Evolutionary conservation across 768 basidiomycete genomes (phyloP).

Genomic region (Termitomyces sp.): DNA sequence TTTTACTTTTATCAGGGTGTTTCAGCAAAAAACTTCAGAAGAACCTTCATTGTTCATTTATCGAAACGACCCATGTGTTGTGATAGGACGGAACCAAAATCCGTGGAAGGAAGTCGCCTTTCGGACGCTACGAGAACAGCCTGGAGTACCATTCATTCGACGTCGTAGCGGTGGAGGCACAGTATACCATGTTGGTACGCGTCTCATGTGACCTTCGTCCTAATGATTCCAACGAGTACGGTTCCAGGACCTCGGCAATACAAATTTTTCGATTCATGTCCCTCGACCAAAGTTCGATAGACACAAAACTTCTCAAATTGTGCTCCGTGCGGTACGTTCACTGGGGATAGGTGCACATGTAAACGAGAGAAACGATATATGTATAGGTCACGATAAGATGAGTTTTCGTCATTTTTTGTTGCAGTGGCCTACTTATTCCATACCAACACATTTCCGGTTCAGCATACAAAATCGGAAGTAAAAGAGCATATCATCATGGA

Average conservation of each 20-base stretch:
- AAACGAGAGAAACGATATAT: slow-evolving; percentile 91
- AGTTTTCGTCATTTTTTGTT: slow-evolving; percentile 28
- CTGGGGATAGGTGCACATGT: slow-evolving; percentile 73
- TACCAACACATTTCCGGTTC: slow-evolving; percentile 84
- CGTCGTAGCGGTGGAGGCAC: slow-evolving; percentile 92
- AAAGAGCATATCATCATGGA: slow-evolving; percentile 94
- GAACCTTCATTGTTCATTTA: slow-evolving; percentile 82
- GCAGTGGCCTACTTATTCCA: slow-evolving; percentile 7
- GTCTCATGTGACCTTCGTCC: not conserved
- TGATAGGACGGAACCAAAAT: slow-evolving; percentile 95
- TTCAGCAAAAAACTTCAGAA: slow-evolving; percentile 64
- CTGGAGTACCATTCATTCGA: slow-evolving; percentile 70
- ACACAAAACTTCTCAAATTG: slow-evolving; percentile 67
- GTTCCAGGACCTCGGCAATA: slow-evolving; percentile 88
- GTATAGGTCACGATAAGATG: slow-evolving; percentile 84
- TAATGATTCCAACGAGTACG: not conserved
- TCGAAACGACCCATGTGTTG: slow-evolving; percentile 81
- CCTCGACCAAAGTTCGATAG: slow-evolving; percentile 80
- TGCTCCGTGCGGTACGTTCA: slow-evolving; percentile 68
- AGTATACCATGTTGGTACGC: slow-evolving; percentile 81
- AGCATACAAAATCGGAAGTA: slow-evolving; percentile 91
- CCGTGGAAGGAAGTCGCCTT: slow-evolving; percentile 98
- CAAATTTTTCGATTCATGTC: slow-evolving; percentile 93
- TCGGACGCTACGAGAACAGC: slow-evolving; percentile 36
- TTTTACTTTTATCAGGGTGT: slow-evolving; percentile 28